phyloP scores from a whole-genome alignment of 2,329 filamentous ascomycete genomes.

The Fusarium sp. region DNA sequence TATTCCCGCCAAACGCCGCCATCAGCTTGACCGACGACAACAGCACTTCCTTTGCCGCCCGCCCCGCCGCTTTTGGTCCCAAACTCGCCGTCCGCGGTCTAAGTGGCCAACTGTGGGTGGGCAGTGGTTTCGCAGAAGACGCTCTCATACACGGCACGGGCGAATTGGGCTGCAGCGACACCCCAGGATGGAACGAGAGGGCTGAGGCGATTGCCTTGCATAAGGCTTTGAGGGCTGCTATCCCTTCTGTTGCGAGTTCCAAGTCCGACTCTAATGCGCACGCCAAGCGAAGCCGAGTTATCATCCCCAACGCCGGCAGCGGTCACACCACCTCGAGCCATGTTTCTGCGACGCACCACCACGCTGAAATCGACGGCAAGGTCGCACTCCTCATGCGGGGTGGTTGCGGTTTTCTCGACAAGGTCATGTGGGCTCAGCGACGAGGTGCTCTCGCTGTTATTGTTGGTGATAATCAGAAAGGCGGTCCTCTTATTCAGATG shows the following conservation, averaged over 20 bases:
- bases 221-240: constrained; percentile 53
- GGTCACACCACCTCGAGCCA: constrained; percentile 65
- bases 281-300: constrained; percentile 51
- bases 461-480: constrained; percentile 92
- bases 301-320: constrained; percentile 52
- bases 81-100: constrained; percentile 79
- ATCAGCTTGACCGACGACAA: constrained; percentile 98
- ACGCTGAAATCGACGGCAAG: constrained; percentile 92
- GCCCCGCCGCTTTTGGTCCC: constrained; percentile 94
- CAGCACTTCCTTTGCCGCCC: constrained; percentile 93
- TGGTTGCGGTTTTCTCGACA: constrained; percentile 95
- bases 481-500: constrained; percentile 94
- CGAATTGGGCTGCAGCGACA: constrained; percentile 94
- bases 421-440: constrained; percentile 96
- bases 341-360: constrained; percentile 91
- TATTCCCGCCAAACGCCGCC: constrained; percentile 95
- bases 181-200: constrained; percentile 85
- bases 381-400: constrained; percentile 91
- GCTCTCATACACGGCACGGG: constrained; percentile 74
- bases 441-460: constrained; percentile 91
- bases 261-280: constrained; percentile 39
- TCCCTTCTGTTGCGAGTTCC: constrained; percentile 41
- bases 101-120: constrained; percentile 93
- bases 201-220: constrained; percentile 62
- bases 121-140: constrained; percentile 90